phyloP scores from a whole-genome alignment of 202 grass and related monocot genomes.

The Carex arenaria region DNA sequence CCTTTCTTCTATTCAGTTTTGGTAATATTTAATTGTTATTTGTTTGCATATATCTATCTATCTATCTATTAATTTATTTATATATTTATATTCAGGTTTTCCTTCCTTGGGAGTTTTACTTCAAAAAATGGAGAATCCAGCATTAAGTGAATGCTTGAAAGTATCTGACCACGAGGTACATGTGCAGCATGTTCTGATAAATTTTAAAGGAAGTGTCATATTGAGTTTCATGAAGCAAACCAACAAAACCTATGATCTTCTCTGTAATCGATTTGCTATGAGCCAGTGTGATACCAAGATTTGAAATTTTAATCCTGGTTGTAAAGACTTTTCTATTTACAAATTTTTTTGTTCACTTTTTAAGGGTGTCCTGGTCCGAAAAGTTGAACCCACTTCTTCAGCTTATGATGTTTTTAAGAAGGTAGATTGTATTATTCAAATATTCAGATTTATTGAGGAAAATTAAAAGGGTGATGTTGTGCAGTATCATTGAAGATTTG shows the following conservation, averaged over 20 bases:
- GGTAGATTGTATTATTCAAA: constrained; percentile 37
- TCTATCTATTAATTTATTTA: not conserved
- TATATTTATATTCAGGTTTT: constrained; percentile 61
- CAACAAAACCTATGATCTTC: not conserved
- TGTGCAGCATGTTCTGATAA: not conserved
- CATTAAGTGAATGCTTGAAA: constrained; percentile 82
- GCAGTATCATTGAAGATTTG: not conserved
- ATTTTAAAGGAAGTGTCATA: not conserved
- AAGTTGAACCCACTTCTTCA: constrained; percentile 93
- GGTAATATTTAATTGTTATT: constrained; percentile 12
- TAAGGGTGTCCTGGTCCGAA: constrained; percentile 85
- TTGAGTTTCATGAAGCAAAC: not conserved
- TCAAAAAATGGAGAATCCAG: constrained; percentile 94
- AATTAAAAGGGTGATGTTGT: constrained; percentile 28
- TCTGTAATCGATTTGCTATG: not conserved
- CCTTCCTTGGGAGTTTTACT: constrained; percentile 91
- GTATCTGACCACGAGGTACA: constrained; percentile 83
- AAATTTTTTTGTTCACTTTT: constrained; percentile 33
- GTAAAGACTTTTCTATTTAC: not conserved
- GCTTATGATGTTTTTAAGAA: constrained; percentile 63
- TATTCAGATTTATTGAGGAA: constrained; percentile 25
- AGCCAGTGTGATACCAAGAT: not conserved
- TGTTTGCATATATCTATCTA: not conserved
- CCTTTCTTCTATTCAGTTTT: not conserved
- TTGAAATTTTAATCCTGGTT: not conserved